Evolutionary conservation across 2,329 filamentous ascomycete species (phyloP).

Genomic region (Aspergillus sp.): DNA sequence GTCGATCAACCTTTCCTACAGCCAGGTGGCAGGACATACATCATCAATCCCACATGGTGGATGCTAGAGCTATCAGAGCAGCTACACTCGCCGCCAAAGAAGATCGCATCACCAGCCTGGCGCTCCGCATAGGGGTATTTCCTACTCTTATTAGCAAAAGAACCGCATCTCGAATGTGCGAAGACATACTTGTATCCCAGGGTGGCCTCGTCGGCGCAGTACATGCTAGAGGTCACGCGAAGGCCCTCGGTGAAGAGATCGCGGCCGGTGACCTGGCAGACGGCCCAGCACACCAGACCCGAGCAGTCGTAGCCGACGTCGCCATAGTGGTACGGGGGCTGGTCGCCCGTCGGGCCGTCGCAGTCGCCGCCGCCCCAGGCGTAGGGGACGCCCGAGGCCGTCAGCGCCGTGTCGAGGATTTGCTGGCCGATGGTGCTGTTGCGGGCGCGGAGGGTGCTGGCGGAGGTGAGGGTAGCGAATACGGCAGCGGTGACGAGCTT

Average conservation of each 20-base stretch:
- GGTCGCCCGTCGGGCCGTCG: constrained; percentile 21
- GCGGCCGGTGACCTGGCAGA: constrained; percentile 28
- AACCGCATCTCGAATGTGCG: not conserved
- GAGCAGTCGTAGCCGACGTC: constrained; percentile 29
- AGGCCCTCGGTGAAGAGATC: constrained; percentile 24
- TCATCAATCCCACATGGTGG: constrained; percentile 14
- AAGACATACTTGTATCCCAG: constrained; percentile 22
- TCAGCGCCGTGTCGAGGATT: constrained; percentile 49
- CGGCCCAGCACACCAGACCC: constrained; percentile 25
- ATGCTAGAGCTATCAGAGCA: constrained; percentile 6
- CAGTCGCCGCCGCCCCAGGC: constrained; percentile 29
- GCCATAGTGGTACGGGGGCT: constrained; percentile 24
- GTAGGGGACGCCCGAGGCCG: constrained; percentile 42
- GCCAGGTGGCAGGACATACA: not conserved
- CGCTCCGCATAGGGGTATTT: constrained; percentile 23
- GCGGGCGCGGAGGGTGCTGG: constrained; percentile 2
- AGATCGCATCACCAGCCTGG: constrained; percentile 23
- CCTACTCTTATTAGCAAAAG: constrained; percentile 3
- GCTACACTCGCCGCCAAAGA: constrained; percentile 19
- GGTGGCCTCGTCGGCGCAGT: constrained; percentile 20
- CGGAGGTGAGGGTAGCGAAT: constrained; percentile 14
- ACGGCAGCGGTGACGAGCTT: constrained; percentile 3
- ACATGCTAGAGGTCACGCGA: constrained; percentile 24
- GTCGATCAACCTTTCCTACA: too few species aligned
- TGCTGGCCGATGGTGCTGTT: constrained; percentile 28